A percentile compares a stretch with the other conserved stretches of the same genome.
phyloP scores from a whole-genome alignment of 768 basidiomycete species.

The Lactarius sanguifluus region DNA sequence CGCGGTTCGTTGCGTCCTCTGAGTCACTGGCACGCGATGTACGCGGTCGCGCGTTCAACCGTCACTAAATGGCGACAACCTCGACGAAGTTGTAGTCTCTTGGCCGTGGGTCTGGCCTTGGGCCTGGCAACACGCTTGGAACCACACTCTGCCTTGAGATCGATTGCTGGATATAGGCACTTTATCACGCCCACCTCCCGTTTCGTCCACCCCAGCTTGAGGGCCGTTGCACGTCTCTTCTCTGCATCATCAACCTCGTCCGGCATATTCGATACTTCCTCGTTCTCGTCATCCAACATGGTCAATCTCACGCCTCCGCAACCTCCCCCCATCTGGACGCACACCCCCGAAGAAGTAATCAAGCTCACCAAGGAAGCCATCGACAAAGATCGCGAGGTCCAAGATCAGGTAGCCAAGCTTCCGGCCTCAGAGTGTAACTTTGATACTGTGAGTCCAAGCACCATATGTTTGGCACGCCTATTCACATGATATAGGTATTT shows the following conservation, averaged over 20 bases:
- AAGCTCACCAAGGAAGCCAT: constrained; percentile 59
- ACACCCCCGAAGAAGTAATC: constrained; percentile 59
- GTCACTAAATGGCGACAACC: constrained; percentile 11
- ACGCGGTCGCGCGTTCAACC: constrained; percentile 7
- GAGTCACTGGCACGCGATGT: neutral
- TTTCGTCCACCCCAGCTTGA: constrained; percentile 2
- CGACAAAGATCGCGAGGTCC: constrained; percentile 50
- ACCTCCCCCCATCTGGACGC: constrained; percentile 62
- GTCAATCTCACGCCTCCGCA: constrained; percentile 64
- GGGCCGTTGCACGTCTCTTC: constrained; percentile 12
- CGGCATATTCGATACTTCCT: constrained; percentile 18
- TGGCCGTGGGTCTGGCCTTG: constrained; percentile 18
- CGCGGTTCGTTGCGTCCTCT: neutral
- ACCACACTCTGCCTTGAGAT: constrained; percentile 9
- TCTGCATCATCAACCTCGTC: constrained; percentile 8
- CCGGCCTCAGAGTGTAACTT: constrained; percentile 59
- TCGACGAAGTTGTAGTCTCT: constrained; percentile 18
- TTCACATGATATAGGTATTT: constrained; percentile 53
- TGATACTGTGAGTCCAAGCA: constrained; percentile 51
- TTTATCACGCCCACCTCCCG: constrained; percentile 10
- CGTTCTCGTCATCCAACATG: constrained; percentile 32
- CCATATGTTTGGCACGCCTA: constrained; percentile 5
- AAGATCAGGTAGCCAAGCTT: constrained; percentile 61
- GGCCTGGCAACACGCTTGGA: constrained; percentile 21
- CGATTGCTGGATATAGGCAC: constrained; percentile 17